Conservation (phyloP, 2,329 filamentous ascomycete genomes). For the Hymenoscyphus fructigenus region DNA sequence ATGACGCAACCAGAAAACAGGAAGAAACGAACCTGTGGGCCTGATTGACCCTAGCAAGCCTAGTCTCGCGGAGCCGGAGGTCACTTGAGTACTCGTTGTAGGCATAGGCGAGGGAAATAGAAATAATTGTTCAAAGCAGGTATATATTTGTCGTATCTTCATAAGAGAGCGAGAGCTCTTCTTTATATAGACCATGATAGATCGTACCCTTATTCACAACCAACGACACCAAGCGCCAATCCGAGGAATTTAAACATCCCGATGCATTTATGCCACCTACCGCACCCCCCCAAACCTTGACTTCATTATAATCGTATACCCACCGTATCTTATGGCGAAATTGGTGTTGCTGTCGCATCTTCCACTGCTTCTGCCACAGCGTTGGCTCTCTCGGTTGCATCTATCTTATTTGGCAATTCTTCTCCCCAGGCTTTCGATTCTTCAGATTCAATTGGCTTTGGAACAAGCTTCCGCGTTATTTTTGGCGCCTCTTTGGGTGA, state of each 20-base stretch:
- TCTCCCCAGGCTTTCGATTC: constrained; percentile 21
- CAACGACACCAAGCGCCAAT: background rate
- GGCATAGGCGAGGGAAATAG: background rate
- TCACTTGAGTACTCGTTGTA: background rate
- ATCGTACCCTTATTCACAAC: background rate
- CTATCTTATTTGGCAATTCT: constrained; percentile 15
- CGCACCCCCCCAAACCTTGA: background rate
- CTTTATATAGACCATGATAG: no score
- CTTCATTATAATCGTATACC: constrained; percentile 4
- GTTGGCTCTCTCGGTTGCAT: constrained; percentile 16
- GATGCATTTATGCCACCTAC: background rate
- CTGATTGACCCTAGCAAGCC: background rate
- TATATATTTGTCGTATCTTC: background rate
- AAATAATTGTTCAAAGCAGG: background rate
- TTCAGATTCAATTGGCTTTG: constrained; percentile 8
- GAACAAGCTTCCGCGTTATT: background rate
- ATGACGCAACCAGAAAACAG: background rate
- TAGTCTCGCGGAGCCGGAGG: background rate
- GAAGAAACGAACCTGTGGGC: background rate
- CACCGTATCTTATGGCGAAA: constrained; percentile 20
- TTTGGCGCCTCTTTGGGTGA: constrained; percentile 3
- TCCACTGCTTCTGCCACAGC: constrained; percentile 28
- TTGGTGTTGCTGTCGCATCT: constrained; percentile 27
- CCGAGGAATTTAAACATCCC: background rate
- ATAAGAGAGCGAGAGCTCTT: no score